phyloP scores from a whole-genome alignment of 192 early-diverging fungal genomes.

The Gonapodya sp. region DNA sequence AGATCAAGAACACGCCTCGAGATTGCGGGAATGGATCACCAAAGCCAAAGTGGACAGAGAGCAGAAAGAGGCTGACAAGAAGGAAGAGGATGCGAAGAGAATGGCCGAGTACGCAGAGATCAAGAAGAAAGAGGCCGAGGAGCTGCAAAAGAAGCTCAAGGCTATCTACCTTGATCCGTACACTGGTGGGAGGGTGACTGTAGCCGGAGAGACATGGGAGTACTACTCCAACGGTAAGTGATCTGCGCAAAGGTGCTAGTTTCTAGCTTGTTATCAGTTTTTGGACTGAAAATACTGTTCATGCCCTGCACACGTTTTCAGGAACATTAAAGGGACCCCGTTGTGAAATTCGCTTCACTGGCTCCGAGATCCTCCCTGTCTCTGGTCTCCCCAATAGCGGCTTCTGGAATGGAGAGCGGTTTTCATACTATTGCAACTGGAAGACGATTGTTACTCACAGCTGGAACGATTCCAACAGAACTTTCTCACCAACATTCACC shows the following conservation, averaged over 20 bases:
- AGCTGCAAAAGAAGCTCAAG: background rate
- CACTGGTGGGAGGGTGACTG: background rate
- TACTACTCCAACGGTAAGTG: background rate
- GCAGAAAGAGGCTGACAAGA: background rate
- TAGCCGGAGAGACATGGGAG: background rate
- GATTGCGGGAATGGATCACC: background rate
- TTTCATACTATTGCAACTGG: background rate
- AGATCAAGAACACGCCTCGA: background rate
- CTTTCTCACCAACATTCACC: background rate
- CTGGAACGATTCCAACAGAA: background rate
- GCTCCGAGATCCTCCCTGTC: background rate
- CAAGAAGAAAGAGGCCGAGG: background rate
- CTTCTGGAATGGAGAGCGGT: background rate
- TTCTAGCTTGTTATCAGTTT: background rate
- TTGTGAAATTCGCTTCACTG: background rate
- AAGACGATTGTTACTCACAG: background rate
- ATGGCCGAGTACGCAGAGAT: background rate
- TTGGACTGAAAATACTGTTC: no score
- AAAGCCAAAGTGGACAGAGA: background rate
- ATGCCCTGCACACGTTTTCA: no score
- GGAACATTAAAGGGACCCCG: background rate
- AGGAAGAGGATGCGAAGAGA: background rate
- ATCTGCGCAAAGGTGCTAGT: background rate
- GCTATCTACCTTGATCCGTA: background rate
- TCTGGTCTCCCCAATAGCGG: background rate